Base-by-base conservation (phyloP, 345 rosid species). In the Gossypium raimondii region DNA sequence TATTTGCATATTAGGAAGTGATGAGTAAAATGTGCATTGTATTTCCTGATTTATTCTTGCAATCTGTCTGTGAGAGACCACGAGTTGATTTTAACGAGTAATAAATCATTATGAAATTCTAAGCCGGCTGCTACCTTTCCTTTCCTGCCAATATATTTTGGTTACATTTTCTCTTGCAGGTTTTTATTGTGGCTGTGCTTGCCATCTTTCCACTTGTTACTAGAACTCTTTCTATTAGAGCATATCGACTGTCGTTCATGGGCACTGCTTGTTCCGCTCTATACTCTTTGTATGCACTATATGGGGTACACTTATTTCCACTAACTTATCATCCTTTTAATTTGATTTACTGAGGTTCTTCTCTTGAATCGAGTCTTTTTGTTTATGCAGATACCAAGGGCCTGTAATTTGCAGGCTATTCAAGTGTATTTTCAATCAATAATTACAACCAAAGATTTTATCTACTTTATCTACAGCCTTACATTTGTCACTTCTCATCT, bases 191-290 rank as follows among this genome's bases (percentile, higher is more conserved):
- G 75, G 94, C 96, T 59, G 81, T 93, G 78, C 90, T 95, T 81
- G 97, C 99, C 61, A 89, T 93, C 74, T 77, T 91, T 78, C 99
- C 98, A 24, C 81, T 95, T 13, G 75, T 89, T 53, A 97, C 98
- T 25, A 83, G 58, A 84, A 82, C 77, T 82, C 92, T 95, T 72
- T 88, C 98, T 18, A 88, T 79, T 60, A 89, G 97, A 82, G 97
- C 97, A 57, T 93, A 90, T 79, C 88, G 99, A 27, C 87, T 93
- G 73, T 89, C 98, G 45, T 90, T 93, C 78, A 82, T 93, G 89
- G 99, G 99, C 86, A 95, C 97, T 55, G 89, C 93, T 0, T 88
- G 98, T 80, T 90, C 97, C 11, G 86, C 97, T 75, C 70, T 91
- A 16, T 93, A 89, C 79, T 93, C 99, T 41, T 78, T 95, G 81